These are phyloP conservation scores for Akanthomyces muscarius DNA, from an alignment of 2,329 filamentous ascomycete genomes.

Conservation along the genomic window DNA sequence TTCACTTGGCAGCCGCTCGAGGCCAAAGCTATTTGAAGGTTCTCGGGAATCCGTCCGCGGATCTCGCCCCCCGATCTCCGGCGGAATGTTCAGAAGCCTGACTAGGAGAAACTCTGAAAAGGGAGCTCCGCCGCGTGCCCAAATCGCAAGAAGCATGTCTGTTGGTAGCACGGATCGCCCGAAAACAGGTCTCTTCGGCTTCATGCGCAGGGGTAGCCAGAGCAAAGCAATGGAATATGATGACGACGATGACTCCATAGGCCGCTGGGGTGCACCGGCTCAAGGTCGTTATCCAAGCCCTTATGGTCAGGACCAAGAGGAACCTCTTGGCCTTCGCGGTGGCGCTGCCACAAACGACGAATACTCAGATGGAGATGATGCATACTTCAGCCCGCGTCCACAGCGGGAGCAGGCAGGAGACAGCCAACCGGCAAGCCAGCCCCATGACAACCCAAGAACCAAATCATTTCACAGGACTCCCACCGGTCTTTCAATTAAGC, in stretches of 20 bases:
- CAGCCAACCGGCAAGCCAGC: conserved; percentile 22
- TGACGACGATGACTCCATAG: conserved; percentile 50
- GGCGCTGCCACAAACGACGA: conserved; percentile 42
- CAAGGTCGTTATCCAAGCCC: conserved; percentile 9
- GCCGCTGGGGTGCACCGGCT: conserved; percentile 42
- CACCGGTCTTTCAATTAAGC: conserved; percentile 62
- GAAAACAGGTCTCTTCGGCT: conserved; percentile 39
- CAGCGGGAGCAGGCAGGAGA: conserved; percentile 30
- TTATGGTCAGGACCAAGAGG: conserved; percentile 21
- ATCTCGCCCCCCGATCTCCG: conserved; percentile 47
- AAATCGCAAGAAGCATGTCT: conserved; percentile 57
- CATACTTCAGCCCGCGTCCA: conserved; percentile 47
- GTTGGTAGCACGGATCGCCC: conserved; percentile 52
- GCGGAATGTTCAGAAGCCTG: conserved; percentile 45
- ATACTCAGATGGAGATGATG: conserved; percentile 53
- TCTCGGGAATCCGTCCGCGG: conserved; percentile 37
- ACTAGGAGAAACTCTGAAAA: conserved; percentile 32
- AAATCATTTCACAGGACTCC: conserved; percentile 63
- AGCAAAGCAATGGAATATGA: conserved; percentile 21
- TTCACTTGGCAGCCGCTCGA: conserved; percentile 36
- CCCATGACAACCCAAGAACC: conserved; percentile 21
- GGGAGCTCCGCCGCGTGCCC: conserved; percentile 37
- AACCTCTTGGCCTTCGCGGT: conserved; percentile 34
- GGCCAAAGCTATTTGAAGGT: conserved; percentile 35
- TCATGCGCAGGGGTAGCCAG: conserved; percentile 39